Conservation (phyloP, 2,329 filamentous ascomycete genomes). For the Fusarium drepaniforme region DNA sequence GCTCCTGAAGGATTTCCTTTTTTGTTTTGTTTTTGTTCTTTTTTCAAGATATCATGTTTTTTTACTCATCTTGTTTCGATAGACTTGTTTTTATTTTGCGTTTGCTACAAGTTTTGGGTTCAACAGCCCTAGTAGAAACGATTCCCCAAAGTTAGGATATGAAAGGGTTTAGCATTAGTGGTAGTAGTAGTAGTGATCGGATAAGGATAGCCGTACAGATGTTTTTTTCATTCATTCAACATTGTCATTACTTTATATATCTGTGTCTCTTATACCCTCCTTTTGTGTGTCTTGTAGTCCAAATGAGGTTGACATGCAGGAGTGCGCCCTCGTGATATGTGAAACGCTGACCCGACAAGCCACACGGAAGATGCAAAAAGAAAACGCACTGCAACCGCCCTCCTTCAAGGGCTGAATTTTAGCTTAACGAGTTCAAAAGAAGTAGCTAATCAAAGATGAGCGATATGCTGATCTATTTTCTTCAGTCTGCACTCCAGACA, state of each 20-base stretch:
- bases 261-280: neutral
- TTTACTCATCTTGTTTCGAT: constrained; percentile 33
- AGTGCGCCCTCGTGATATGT: constrained; percentile 4
- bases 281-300: neutral
- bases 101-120: constrained; percentile 37
- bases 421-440: neutral
- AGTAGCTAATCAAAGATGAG: neutral
- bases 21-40: neutral
- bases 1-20: constrained; percentile 12
- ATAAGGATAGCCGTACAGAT: neutral
- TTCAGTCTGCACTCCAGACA: neutral
- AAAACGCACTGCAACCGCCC: neutral
- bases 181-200: constrained; percentile 24
- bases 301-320: constrained; percentile 4
- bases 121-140: constrained; percentile 41
- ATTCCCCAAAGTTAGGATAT: constrained; percentile 40
- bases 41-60: constrained; percentile 20
- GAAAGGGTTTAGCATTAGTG: constrained; percentile 13
- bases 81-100: constrained; percentile 37
- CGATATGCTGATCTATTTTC: neutral
- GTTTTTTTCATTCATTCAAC: neutral
- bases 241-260: neutral
- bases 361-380: neutral
- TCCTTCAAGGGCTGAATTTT: constrained; percentile 4
- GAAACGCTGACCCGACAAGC: constrained; percentile 19